Evolutionary conservation across 805 yeast genomes (phyloP).

Genomic region (Wickerhamia fluorescens): DNA sequence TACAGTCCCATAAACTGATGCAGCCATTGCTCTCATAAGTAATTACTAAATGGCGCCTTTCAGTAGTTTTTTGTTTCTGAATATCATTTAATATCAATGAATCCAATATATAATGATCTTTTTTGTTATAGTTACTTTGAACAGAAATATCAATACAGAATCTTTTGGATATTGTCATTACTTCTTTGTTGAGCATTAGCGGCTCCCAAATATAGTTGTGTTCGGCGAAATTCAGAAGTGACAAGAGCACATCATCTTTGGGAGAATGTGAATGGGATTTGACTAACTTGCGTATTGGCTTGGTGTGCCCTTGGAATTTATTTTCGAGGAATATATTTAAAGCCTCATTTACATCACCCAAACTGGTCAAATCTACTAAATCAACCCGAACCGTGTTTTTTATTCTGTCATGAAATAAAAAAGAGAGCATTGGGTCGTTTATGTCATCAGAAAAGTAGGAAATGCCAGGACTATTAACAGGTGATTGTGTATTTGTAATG

Average conservation of each 20-base stretch:
- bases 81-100: conserved; percentile 30
- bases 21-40: conserved; percentile 24
- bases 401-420: conserved; percentile 31
- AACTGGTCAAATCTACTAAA: conserved; percentile 9
- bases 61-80: conserved; percentile 7
- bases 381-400: conserved; percentile 24
- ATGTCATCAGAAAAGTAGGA: conserved; percentile 6
- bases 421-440: conserved; percentile 5
- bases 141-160: conserved; percentile 21
- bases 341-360: neutral
- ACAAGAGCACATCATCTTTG: conserved; percentile 22
- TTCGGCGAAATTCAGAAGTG: conserved; percentile 31
- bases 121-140: neutral
- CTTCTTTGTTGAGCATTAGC: conserved; percentile 13
- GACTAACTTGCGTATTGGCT: conserved; percentile 61
- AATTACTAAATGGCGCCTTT: conserved; percentile 26
- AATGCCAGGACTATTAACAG: conserved; percentile 11
- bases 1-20: conserved; percentile 60
- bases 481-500: conserved; percentile 7
- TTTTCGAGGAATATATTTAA: neutral
- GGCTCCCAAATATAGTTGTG: conserved; percentile 40
- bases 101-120: conserved; percentile 19
- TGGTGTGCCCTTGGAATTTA: conserved; percentile 79
- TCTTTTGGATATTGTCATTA: conserved; percentile 26
- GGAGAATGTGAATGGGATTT: conserved; percentile 42